A percentile compares a stretch with the other conserved stretches of the same genome.
These are phyloP conservation scores for Gossypium davidsonii DNA, from an alignment of 441 rosid species.

Conservation along the genomic window DNA sequence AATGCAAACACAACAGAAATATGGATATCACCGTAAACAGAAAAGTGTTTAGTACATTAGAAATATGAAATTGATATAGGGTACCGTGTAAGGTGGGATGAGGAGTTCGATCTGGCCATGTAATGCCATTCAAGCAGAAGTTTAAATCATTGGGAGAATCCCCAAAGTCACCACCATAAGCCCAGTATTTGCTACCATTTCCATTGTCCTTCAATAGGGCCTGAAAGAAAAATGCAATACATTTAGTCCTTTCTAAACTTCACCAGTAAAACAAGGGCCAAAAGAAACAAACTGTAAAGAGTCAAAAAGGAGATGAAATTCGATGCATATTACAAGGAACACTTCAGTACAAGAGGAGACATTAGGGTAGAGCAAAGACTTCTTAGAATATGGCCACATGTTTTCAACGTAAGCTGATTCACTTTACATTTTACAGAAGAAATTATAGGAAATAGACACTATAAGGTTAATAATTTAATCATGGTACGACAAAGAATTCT, in stretches of 20 bases:
- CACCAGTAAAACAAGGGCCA: neutral
- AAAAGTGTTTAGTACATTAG: neutral
- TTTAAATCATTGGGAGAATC: conserved; percentile 89
- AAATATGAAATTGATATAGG: conserved; percentile 12
- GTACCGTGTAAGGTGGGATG: conserved; percentile 93
- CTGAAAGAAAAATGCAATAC: conserved; percentile 33
- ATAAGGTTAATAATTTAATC: neutral
- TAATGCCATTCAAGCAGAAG: conserved; percentile 85
- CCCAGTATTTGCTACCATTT: conserved; percentile 80
- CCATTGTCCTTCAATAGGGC: conserved; percentile 64
- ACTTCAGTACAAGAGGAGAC: neutral
- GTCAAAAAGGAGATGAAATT: neutral
- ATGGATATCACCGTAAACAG: conserved; percentile 10
- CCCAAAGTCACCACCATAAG: conserved; percentile 98
- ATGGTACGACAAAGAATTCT: neutral
- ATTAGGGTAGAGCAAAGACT: neutral
- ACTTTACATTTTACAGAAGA: neutral
- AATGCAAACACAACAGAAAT: conserved; percentile 19
- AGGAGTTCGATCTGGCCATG: conserved; percentile 92
- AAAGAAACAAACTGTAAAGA: neutral
- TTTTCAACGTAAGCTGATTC: neutral
- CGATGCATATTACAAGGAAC: neutral
- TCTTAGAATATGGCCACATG: neutral
- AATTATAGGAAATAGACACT: neutral
- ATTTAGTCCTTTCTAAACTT: conserved; percentile 4